phyloP scores from a whole-genome alignment of 2,329 filamentous ascomycete genomes.

The Xylariaceae sp. region DNA sequence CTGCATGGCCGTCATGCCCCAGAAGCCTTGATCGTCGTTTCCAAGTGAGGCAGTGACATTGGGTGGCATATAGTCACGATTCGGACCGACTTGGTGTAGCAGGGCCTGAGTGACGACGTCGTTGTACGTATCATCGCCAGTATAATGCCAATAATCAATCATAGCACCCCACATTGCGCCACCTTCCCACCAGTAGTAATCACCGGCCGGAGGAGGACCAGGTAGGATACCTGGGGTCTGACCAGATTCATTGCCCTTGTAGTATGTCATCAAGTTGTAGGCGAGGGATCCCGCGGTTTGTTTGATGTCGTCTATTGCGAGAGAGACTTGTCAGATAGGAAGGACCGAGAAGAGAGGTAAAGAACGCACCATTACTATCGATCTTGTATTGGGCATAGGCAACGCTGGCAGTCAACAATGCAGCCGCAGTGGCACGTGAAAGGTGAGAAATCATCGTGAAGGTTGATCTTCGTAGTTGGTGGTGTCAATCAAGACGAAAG shows the following conservation, averaged over 20 bases:
- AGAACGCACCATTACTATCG: conserved; percentile 17
- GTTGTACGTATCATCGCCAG: conserved; percentile 48
- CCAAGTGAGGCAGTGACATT: conserved; percentile 38
- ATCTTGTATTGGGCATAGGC: conserved; percentile 17
- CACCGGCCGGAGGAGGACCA: conserved; percentile 27
- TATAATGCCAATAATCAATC: conserved; percentile 45
- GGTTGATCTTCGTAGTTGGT: background rate
- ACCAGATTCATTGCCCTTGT: conserved; percentile 29
- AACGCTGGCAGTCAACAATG: conserved; percentile 7
- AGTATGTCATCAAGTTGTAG: conserved; percentile 28
- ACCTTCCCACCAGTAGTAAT: conserved; percentile 33
- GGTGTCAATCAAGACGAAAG: no score
- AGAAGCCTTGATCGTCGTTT: conserved; percentile 59
- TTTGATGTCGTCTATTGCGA: conserved; percentile 48
- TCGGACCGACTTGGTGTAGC: conserved; percentile 40
- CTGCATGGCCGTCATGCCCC: conserved; percentile 59
- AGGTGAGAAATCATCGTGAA: background rate
- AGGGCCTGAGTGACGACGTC: conserved; percentile 41
- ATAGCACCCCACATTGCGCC: conserved; percentile 30
- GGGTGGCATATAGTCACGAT: conserved; percentile 43
- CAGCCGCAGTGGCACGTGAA: background rate
- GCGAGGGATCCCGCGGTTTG: conserved; percentile 27
- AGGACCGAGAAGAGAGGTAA: conserved; percentile 6
- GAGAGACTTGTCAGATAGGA: background rate
- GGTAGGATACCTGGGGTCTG: conserved; percentile 29